A percentile compares a stretch with the other conserved stretches of the same genome.
Conservation (phyloP, 176 grass and related monocot genomes). For the Poa pratensis region DNA sequence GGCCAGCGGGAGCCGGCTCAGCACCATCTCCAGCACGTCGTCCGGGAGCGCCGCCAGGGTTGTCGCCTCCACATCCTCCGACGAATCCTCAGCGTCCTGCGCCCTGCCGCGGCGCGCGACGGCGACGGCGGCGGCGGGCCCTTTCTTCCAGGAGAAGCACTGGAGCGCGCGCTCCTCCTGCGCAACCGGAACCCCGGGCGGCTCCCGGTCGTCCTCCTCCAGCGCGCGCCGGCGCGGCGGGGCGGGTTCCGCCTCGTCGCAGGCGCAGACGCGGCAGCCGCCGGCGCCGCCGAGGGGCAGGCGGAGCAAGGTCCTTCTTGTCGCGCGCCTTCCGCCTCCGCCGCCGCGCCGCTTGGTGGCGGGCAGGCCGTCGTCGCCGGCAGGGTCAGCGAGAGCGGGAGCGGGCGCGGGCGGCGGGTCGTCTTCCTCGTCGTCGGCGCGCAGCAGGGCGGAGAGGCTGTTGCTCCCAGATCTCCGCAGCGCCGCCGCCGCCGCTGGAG, state of each 20-base stretch:
- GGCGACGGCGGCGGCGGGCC: background rate
- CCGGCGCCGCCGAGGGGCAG: conserved; percentile 60
- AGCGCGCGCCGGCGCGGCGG: conserved; percentile 26
- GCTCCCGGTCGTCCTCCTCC: background rate
- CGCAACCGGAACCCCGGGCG: no score
- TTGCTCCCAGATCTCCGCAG: conserved; percentile 69
- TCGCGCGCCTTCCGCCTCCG: background rate
- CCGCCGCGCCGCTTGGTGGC: conserved; percentile 33
- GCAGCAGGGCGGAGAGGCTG: conserved; percentile 58
- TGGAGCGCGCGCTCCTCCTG: conserved; percentile 28
- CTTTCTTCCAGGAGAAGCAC: conserved; percentile 62
- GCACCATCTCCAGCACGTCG: conserved; percentile 86
- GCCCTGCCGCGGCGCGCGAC: background rate
- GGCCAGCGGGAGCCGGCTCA: conserved; percentile 65
- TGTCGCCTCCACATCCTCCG: background rate
- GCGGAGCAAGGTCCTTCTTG: conserved; percentile 49
- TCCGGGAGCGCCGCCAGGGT: conserved; percentile 59
- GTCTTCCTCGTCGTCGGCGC: conserved; percentile 27
- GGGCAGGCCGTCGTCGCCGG: background rate
- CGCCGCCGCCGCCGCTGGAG: background rate
- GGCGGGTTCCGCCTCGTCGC: conserved; percentile 63
- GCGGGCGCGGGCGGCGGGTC: background rate
- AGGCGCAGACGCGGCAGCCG: conserved; percentile 78
- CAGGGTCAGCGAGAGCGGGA: background rate
- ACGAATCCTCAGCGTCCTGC: background rate